phyloP scores from a whole-genome alignment of 2,329 filamentous ascomycete genomes.

The Calycina marina region DNA sequence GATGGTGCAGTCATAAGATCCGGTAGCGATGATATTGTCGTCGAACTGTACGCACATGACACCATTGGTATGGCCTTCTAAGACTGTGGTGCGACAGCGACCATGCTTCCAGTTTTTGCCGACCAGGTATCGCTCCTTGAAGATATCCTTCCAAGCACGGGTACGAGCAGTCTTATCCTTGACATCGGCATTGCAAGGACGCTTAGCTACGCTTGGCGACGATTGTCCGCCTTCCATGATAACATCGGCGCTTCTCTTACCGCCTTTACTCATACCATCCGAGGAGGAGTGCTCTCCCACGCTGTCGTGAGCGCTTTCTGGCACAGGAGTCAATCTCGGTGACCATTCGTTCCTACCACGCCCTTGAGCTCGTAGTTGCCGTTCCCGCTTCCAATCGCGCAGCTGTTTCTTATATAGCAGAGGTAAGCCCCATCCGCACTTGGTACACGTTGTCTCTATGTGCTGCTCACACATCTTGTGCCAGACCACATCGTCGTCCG shows the following conservation, averaged over 20 bases:
- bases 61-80: constrained; percentile 80
- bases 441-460: constrained; percentile 83
- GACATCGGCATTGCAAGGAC: constrained; percentile 9
- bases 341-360: constrained; percentile 39
- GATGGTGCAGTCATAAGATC: constrained; percentile 87
- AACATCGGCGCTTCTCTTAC: constrained; percentile 15
- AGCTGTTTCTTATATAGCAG: constrained; percentile 78
- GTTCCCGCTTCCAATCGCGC: constrained; percentile 64
- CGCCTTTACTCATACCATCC: constrained; percentile 7
- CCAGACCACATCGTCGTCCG: constrained; percentile 98
- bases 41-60: constrained; percentile 58
- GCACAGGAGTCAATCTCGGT: constrained; percentile 32
- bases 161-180: constrained; percentile 24
- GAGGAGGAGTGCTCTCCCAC: constrained; percentile 4
- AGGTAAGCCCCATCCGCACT: constrained; percentile 90
- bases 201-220: constrained; percentile 12
- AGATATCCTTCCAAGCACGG: constrained; percentile 91
- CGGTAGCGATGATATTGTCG: constrained; percentile 81
- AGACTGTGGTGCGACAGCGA: constrained; percentile 67
- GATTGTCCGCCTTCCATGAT: constrained; percentile 7
- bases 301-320: constrained; percentile 20
- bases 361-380: constrained; percentile 49
- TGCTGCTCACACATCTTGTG: constrained; percentile 97
- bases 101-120: constrained; percentile 97
- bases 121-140: constrained; percentile 88